Evolutionary conservation across 257 asterid species (phyloP).

Genomic region (Fraxinus cuspidata): DNA sequence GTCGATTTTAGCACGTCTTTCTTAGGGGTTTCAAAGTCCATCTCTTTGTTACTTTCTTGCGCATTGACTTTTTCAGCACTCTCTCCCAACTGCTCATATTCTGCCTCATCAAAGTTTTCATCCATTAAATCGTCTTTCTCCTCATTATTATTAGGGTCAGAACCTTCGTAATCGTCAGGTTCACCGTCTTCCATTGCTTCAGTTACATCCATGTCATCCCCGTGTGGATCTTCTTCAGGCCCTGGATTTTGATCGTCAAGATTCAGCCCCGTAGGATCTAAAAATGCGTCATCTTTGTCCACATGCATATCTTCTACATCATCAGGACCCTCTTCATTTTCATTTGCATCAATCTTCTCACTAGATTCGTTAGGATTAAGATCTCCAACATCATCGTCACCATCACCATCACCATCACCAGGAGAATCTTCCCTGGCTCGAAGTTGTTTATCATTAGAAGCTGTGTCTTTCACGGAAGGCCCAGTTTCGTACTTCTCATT

Average conservation of each 20-base stretch:
- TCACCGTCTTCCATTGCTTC: constrained; percentile 66
- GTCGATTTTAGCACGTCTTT: constrained; percentile 39
- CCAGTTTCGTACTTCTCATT: constrained; percentile 80
- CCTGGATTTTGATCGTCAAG: constrained; percentile 50
- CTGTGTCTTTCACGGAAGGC: constrained; percentile 59
- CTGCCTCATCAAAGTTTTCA: constrained; percentile 52
- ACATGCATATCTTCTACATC: constrained; percentile 61
- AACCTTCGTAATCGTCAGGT: constrained; percentile 42
- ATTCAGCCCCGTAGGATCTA: constrained; percentile 69
- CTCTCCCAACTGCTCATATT: constrained; percentile 42
- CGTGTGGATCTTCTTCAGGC: constrained; percentile 44
- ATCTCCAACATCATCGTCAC: constrained; percentile 45
- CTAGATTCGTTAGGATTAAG: constrained; percentile 40
- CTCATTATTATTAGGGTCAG: constrained; percentile 45
- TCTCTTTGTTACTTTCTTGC: constrained; percentile 44
- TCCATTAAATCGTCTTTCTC: constrained; percentile 33
- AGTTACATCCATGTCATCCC: constrained; percentile 47
- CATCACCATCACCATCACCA: constrained; percentile 30
- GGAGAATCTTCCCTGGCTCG: constrained; percentile 71
- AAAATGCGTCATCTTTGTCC: constrained; percentile 61
- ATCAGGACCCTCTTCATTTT: constrained; percentile 43
- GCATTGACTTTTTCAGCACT: constrained; percentile 38
- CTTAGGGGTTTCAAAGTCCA: constrained; percentile 38
- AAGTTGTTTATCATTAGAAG: constrained; percentile 60
- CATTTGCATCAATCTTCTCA: constrained; percentile 45